These are phyloP conservation scores for Tulasnella sp. DNA, from an alignment of 768 basidiomycete species.

Conservation along the genomic window DNA sequence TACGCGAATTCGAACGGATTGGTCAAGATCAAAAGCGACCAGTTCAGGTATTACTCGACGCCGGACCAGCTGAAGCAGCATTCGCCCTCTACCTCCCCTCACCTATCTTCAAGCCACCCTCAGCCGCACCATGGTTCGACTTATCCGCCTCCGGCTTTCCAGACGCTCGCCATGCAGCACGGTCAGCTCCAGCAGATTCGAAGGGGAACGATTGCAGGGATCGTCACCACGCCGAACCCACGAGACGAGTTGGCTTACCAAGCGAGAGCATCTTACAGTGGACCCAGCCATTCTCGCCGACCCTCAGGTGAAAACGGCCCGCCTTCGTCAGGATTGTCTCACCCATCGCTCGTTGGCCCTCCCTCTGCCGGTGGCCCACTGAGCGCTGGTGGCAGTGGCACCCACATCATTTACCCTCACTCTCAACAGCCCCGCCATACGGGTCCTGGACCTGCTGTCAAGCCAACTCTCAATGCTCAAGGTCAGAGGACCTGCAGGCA, in stretches of 20 bases:
- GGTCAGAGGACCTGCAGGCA: conserved; percentile 76
- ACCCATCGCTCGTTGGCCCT: background rate
- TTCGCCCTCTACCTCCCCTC: background rate
- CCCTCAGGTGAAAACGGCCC: background rate
- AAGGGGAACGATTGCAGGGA: background rate
- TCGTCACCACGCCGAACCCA: background rate
- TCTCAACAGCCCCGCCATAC: conserved; percentile 13
- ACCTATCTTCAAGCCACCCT: background rate
- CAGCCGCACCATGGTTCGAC: background rate
- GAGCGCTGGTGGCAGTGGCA: background rate
- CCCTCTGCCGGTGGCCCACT: background rate
- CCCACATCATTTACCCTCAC: conserved; percentile 16
- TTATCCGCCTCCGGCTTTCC: background rate
- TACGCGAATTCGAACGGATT: conserved; percentile 16
- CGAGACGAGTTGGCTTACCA: conserved; percentile 9
- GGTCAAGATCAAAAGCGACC: conserved; percentile 16
- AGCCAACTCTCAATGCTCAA: conserved; percentile 45
- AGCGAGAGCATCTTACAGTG: background rate
- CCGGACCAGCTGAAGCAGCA: conserved; percentile 5
- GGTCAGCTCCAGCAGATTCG: background rate
- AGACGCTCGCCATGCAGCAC: background rate
- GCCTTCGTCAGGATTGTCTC: background rate
- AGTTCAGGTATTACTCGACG: conserved; percentile 21
- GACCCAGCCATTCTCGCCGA: background rate
- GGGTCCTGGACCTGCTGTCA: conserved; percentile 20